Evolutionary conservation across 768 basidiomycete species (phyloP).

Genomic region (Galerina marginata): DNA sequence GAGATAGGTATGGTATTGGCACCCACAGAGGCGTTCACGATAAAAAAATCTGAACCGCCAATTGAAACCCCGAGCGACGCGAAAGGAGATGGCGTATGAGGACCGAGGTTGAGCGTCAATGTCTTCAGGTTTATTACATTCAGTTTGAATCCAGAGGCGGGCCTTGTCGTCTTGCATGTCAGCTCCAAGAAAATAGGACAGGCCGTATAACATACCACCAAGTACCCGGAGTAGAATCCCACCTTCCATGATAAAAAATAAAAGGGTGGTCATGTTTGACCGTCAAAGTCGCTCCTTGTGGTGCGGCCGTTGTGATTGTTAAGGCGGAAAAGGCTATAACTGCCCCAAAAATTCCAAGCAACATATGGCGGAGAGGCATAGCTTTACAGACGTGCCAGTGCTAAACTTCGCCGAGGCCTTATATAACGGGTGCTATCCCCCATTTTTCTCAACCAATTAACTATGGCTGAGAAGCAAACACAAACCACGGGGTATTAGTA

Average conservation of each 20-base stretch:
- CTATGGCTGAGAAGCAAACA: too few relatives aligned
- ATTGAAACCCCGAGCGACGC: constrained; percentile 53
- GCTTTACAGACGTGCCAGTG: too few relatives aligned
- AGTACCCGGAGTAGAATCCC: constrained; percentile 55
- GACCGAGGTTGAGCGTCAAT: constrained; percentile 51
- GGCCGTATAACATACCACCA: constrained; percentile 50
- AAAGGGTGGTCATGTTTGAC: constrained; percentile 44
- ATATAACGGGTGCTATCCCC: too few relatives aligned
- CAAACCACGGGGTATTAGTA: too few relatives aligned
- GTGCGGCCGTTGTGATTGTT: not conserved
- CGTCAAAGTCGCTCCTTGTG: not conserved
- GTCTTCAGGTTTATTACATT: constrained; percentile 47
- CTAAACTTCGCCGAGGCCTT: too few relatives aligned
- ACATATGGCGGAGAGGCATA: too few relatives aligned
- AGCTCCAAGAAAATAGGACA: not conserved
- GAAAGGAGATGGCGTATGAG: constrained; percentile 50
- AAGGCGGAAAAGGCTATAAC: not conserved
- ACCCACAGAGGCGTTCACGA: constrained; percentile 52
- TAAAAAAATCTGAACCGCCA: constrained; percentile 48
- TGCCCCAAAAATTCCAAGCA: not conserved
- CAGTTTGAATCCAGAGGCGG: constrained; percentile 58
- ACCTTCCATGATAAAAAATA: constrained; percentile 56
- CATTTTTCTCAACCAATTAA: too few relatives aligned
- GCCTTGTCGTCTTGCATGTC: constrained; percentile 37
- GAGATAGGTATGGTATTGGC: constrained; percentile 47